Percentiles rank a stretch among this genome's conserved stretches.
Evolutionary conservation across 2,329 filamentous ascomycete species (phyloP).

Genomic region (Venturiaceae sp.): DNA sequence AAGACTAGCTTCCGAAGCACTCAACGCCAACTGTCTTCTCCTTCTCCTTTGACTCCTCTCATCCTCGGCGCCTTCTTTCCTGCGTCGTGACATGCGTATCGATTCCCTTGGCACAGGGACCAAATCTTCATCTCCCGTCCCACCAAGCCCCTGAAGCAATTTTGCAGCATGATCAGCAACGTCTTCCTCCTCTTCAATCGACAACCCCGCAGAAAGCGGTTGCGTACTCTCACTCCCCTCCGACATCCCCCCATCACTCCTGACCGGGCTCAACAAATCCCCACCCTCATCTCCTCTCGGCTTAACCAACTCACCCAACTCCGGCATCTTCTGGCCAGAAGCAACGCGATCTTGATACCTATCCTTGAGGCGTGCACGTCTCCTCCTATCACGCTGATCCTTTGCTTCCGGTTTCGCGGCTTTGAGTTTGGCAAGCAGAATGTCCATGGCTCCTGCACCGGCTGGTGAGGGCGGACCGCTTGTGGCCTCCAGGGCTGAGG

Average conservation of each 20-base stretch:
- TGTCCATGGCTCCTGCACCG: constrained; percentile 89
- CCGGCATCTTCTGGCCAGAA: constrained; percentile 80
- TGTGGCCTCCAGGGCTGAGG: constrained; percentile 18
- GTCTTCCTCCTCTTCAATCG: constrained; percentile 51
- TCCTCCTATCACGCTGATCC: constrained; percentile 80
- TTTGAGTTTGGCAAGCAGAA: constrained; percentile 84
- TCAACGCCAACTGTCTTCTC: constrained; percentile 1
- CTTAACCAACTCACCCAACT: constrained; percentile 54
- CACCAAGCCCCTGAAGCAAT: constrained; percentile 73
- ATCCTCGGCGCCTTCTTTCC: constrained; percentile 1
- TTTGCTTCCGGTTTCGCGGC: constrained; percentile 83
- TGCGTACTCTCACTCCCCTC: constrained; percentile 19
- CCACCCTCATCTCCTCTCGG: constrained; percentile 9
- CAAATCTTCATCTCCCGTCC: constrained; percentile 31
- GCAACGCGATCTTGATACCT: constrained; percentile 82
- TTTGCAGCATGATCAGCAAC: constrained; percentile 77
- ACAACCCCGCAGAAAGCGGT: constrained; percentile 20
- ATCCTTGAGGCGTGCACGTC: constrained; percentile 82
- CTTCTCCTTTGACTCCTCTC: not conserved
- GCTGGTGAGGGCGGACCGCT: constrained; percentile 46
- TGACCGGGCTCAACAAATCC: constrained; percentile 17
- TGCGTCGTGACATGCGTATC: not conserved
- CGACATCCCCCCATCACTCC: constrained; percentile 8
- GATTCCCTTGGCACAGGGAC: not conserved
- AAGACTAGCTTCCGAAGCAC: constrained; percentile 2